Conservation (phyloP, 306 rosid species). For the Sechiopsis laciniata region DNA sequence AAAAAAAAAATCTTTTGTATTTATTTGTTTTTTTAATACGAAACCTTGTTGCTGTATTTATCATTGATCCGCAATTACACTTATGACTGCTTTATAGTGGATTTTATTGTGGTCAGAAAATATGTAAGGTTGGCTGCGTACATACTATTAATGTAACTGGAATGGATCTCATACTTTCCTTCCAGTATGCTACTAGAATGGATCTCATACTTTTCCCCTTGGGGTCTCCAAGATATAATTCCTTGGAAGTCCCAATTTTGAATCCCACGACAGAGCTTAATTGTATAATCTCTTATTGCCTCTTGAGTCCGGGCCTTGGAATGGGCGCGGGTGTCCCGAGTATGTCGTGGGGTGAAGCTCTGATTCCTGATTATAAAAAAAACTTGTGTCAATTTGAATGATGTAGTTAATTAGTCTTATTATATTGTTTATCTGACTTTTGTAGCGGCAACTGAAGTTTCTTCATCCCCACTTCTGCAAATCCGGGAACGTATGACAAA, state of each 20-base stretch:
- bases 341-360: too few species aligned
- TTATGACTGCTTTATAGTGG: not conserved
- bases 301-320: too few species aligned
- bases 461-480: constrained; percentile 61
- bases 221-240: too few species aligned
- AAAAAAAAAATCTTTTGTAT: not conserved
- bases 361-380: not conserved
- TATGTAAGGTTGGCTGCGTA: not conserved
- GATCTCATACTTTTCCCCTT: not conserved
- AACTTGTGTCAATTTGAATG: not conserved
- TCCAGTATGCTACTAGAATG: too few species aligned
- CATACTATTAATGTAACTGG: not conserved
- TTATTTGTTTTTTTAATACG: not conserved
- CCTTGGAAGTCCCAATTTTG: too few species aligned
- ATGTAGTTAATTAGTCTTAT: not conserved
- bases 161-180: not conserved
- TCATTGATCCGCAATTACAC: not conserved
- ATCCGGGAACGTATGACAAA: constrained; percentile 84
- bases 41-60: not conserved
- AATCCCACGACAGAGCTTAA: too few species aligned
- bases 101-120: not conserved
- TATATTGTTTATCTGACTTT: constrained; percentile 18
- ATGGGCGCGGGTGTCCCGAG: too few species aligned
- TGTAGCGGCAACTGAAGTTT: constrained; percentile 82
- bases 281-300: too few species aligned